phyloP scores from a whole-genome alignment of 83 land plant species.

The Picea abies region DNA sequence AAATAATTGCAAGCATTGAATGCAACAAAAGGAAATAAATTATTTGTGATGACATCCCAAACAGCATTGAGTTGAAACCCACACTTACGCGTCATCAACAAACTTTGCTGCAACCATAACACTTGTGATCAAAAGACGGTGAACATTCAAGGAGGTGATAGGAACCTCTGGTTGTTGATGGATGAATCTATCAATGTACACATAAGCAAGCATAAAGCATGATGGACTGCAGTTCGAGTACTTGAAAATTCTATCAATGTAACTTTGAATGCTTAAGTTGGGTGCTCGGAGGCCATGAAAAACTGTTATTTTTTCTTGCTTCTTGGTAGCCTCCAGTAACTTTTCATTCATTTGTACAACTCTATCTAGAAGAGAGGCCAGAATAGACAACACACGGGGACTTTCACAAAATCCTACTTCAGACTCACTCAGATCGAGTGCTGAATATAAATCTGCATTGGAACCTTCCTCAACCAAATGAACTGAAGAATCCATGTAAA shows the following conservation, averaged over 20 bases:
- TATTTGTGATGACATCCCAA: background rate
- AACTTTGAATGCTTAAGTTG: conserved; percentile 43
- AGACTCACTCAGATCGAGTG: background rate
- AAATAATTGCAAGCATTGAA: background rate
- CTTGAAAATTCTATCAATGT: conserved; percentile 67
- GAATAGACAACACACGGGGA: background rate
- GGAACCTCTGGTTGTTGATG: conserved; percentile 26
- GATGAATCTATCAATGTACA: conserved; percentile 57
- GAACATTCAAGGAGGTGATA: conserved; percentile 66
- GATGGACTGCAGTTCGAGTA: conserved; percentile 74
- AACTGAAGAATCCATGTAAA: background rate
- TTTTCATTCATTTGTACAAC: background rate
- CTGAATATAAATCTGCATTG: background rate
- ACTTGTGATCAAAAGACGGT: conserved; percentile 76
- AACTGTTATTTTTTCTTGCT: conserved; percentile 25
- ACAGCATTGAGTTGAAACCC: background rate
- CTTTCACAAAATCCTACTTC: background rate
- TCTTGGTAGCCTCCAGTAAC: background rate
- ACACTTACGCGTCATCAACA: conserved; percentile 74
- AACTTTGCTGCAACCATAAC: conserved; percentile 79
- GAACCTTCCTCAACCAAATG: background rate
- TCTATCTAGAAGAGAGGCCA: conserved; percentile 2
- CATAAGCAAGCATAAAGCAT: conserved; percentile 61
- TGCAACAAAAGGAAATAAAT: background rate
- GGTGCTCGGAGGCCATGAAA: conserved; percentile 73